Evolutionary conservation across 352 stramenopile species (phyloP).

Genomic region (Phytopythium litorale): DNA sequence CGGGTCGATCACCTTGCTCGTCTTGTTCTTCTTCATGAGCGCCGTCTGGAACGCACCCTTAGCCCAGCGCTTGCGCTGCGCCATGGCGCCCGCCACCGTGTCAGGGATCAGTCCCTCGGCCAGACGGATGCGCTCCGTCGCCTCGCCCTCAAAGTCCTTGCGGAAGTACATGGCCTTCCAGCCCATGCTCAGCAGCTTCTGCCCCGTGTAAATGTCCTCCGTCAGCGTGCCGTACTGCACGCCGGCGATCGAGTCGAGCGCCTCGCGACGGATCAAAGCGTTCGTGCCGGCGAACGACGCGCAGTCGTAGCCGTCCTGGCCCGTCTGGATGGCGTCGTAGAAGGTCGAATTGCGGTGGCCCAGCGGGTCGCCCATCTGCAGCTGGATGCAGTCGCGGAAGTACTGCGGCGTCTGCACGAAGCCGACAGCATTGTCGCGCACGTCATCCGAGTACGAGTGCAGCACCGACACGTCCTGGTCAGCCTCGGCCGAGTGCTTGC

Average conservation of each 20-base stretch:
- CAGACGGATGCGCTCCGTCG: conserved; percentile 66
- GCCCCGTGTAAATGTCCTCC: conserved; percentile 79
- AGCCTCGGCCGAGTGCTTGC: conserved; percentile 46
- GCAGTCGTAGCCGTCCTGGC: conserved; percentile 82
- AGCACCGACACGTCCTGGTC: conserved; percentile 51
- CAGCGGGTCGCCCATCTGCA: conserved; percentile 78
- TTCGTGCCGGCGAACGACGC: conserved; percentile 79
- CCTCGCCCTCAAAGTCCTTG: conserved; percentile 85
- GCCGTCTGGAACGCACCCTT: conserved; percentile 86
- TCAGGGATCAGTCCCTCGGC: conserved; percentile 75
- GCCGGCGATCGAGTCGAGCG: conserved; percentile 78
- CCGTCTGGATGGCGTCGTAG: conserved; percentile 84
- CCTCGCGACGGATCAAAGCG: conserved; percentile 75
- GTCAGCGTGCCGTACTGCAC: conserved; percentile 86
- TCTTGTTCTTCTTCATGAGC: conserved; percentile 81
- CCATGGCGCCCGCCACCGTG: conserved; percentile 71
- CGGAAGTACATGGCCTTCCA: conserved; percentile 87
- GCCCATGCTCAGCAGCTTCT: conserved; percentile 72
- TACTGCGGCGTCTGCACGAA: conserved; percentile 85
- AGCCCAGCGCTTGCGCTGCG: conserved; percentile 78
- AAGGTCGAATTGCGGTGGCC: conserved; percentile 81
- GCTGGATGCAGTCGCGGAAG: conserved; percentile 80
- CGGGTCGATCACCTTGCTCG: conserved; percentile 53
- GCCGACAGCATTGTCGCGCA: conserved; percentile 71
- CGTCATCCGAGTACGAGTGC: conserved; percentile 80